Percentiles rank a stretch among this genome's conserved stretches.
These are phyloP conservation scores for Yarrowia porcina DNA, from an alignment of 805 yeast species.

Conservation along the genomic window DNA sequence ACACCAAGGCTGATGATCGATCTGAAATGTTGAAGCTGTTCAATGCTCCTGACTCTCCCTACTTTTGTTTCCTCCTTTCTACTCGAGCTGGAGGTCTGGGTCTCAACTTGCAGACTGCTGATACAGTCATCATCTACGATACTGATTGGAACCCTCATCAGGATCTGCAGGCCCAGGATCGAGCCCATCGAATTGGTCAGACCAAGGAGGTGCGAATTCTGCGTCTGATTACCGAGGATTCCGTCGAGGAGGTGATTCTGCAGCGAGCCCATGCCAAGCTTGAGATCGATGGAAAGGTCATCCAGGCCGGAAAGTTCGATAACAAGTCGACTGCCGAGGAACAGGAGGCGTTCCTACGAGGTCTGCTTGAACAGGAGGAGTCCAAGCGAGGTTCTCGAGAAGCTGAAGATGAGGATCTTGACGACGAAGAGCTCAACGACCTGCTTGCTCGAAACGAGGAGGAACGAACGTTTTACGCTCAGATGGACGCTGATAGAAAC, in stretches of 20 bases:
- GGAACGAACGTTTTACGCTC: conserved; percentile 60
- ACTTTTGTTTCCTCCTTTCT: conserved; percentile 80
- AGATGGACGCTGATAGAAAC: conserved; percentile 60
- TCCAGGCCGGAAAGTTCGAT: conserved; percentile 98
- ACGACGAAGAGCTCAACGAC: conserved; percentile 79
- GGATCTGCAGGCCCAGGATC: conserved; percentile 97
- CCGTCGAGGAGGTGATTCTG: conserved; percentile 89
- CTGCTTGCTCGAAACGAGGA: conserved; percentile 75
- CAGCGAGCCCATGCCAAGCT: conserved; percentile 90
- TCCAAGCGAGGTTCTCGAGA: conserved; percentile 45
- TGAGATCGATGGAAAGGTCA: conserved; percentile 96
- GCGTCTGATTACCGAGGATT: conserved; percentile 84
- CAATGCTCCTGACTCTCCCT: conserved; percentile 81
- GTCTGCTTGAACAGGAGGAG: conserved; percentile 84
- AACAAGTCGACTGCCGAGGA: conserved; percentile 95
- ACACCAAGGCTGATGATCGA: conserved; percentile 94
- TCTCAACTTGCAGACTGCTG: conserved; percentile 92
- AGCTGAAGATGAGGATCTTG: conserved; percentile 72
- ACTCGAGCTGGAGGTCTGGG: conserved; percentile 99
- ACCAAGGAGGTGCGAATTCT: conserved; percentile 93
- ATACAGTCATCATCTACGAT: conserved; percentile 93
- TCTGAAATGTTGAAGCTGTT: conserved; percentile 72
- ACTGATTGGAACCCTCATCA: conserved; percentile 99
- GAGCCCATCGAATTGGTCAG: conserved; percentile 98
- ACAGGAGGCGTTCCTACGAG: conserved; percentile 87